A percentile compares a stretch with the other conserved stretches of the same genome.
phyloP scores from a whole-genome alignment of 2,329 filamentous ascomycete species.

The Myriosclerotinia scirpicola region DNA sequence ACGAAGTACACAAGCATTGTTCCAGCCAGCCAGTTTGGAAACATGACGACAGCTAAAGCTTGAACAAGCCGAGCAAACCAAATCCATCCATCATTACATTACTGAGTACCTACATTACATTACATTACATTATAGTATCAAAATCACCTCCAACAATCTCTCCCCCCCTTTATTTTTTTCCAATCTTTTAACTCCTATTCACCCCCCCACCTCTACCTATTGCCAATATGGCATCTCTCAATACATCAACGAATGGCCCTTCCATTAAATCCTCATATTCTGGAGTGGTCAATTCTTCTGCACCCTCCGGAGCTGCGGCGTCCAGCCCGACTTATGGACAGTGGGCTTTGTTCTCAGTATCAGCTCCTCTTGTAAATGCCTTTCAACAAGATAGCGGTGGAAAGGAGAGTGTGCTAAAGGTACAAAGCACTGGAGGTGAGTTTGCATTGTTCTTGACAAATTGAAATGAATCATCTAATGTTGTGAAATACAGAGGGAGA shows the following conservation, averaged over 20 bases:
- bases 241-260: constrained; percentile 75
- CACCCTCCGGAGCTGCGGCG: constrained; percentile 55
- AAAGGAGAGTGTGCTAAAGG: constrained; percentile 94
- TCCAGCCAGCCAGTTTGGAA: constrained; percentile 15
- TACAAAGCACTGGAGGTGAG: constrained; percentile 83
- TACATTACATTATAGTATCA: neutral
- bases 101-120: too few relatives aligned
- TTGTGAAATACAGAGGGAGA: constrained; percentile 69
- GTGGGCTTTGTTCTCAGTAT: constrained; percentile 93
- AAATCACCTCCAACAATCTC: constrained; percentile 7
- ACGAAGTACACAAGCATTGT: constrained; percentile 10
- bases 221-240: constrained; percentile 70
- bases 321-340: constrained; percentile 80
- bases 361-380: constrained; percentile 86
- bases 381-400: constrained; percentile 78
- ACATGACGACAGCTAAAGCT: constrained; percentile 19
- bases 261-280: constrained; percentile 84
- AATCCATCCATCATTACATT: neutral
- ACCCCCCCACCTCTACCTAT: neutral
- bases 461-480: constrained; percentile 16
- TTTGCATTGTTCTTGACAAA: neutral
- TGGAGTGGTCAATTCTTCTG: constrained; percentile 61
- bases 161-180: neutral
- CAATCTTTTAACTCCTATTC: neutral
- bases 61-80: constrained; percentile 16